These are phyloP conservation scores for Sordariomycetes sp. DNA, from an alignment of 2,329 filamentous ascomycete genomes.

Conservation along the genomic window DNA sequence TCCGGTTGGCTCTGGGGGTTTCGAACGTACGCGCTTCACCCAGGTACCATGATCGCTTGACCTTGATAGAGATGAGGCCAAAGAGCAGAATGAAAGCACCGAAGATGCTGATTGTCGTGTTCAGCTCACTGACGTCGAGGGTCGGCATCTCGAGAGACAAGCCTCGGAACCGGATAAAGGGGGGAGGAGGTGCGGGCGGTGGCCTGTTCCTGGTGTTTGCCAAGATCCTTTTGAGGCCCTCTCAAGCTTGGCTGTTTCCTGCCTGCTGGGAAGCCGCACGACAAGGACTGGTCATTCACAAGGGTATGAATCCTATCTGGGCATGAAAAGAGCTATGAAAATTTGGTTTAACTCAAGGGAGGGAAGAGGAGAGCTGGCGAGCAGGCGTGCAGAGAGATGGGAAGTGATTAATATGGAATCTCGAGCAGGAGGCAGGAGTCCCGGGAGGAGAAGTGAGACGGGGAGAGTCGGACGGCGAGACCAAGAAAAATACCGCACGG, in stretches of 20 bases:
- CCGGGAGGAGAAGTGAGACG: not conserved
- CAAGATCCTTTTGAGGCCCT: not conserved
- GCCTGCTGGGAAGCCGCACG: not conserved
- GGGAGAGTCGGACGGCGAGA: not conserved
- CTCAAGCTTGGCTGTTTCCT: not conserved
- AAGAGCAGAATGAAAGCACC: conserved; percentile 35
- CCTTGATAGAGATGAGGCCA: conserved; percentile 38
- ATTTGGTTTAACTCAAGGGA: not conserved
- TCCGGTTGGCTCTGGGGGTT: not conserved
- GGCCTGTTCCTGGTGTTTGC: not conserved
- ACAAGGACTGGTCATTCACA: not conserved
- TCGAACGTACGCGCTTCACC: conserved; percentile 38
- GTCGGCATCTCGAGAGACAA: conserved; percentile 10
- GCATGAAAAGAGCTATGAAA: not conserved
- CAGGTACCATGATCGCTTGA: conserved; percentile 42
- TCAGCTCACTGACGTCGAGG: conserved; percentile 12
- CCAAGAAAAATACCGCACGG: not conserved
- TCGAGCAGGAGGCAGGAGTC: not conserved
- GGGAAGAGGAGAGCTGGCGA: not conserved
- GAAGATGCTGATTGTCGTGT: conserved; percentile 12
- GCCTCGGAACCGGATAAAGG: not conserved
- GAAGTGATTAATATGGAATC: not conserved
- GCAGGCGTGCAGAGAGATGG: not conserved
- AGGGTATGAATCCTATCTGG: not conserved
- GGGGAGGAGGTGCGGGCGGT: not conserved